Evolutionary conservation across 2,329 filamentous ascomycete genomes (phyloP), one percentile per base, ranked within the genome.

Genomic region (Piedraia hortae): DNA sequence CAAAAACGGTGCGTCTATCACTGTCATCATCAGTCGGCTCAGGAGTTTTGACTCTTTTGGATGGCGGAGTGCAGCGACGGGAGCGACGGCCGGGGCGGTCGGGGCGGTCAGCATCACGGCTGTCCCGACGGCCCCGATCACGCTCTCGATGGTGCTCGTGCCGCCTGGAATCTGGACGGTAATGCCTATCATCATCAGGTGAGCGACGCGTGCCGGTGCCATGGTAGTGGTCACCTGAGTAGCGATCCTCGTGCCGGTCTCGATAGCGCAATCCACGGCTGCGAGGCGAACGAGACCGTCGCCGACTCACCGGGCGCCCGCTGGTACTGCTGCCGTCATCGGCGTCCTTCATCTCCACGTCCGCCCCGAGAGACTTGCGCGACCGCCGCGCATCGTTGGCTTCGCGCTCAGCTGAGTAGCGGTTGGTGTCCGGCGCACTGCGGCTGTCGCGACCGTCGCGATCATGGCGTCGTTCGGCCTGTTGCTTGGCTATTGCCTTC

Each of bases 1-100:
- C 85, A 44, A 97, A 97, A 27, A 97, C 77, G 26, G 88, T 97
- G 38, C 85, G 73, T 37, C 77, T 71, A 51, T 97, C 85, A 41
- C 82, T 72, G 50, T 97, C 85, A 49, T 93, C 85, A 46, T 91
- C 80, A 37, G 73, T 90, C 28, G 73, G 63, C 41, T 73, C 66
- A 13, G 77, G 70, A 44, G 45, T 43, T 37, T 26, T 41, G 33
- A 28, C 44, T 34, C 29, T 43, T 28, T 36, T 50, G 47, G 27
- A 56, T 11, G 11, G 21, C 7, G 18, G 22, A 5, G 20, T 17
- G 6, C 22, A 25, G 17, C 24, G 27, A n/a, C 21, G 26, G 19
- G 19, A 26, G 10, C 26, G 58, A 54, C 15, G 12, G 9, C 22
- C 10, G 12, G 18, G 16, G 8, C 22, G 22, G 10, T 23, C 54